These are phyloP conservation scores for Galeopsis tetrahit DNA, from an alignment of 257 asterid genomes.

Conservation along the genomic window DNA sequence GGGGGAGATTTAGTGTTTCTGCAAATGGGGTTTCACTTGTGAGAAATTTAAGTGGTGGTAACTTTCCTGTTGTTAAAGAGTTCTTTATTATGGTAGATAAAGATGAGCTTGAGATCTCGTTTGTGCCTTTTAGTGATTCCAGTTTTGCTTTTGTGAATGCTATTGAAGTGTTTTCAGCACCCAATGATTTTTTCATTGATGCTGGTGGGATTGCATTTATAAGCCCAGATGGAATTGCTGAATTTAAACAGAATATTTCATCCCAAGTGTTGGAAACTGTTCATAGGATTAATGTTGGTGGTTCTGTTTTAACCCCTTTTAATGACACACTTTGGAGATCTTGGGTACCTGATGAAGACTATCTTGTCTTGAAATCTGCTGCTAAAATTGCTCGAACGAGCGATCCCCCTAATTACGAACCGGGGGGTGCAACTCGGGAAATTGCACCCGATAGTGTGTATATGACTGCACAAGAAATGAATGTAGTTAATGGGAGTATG, in stretches of 20 bases:
- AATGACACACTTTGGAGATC: constrained; percentile 85
- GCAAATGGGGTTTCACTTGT: constrained; percentile 62
- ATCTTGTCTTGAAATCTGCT: constrained; percentile 68
- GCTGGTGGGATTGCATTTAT: constrained; percentile 52
- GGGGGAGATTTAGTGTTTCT: constrained; percentile 51
- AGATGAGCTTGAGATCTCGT: constrained; percentile 57
- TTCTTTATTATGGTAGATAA: constrained; percentile 58
- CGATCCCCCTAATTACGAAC: constrained; percentile 60
- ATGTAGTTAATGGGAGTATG: constrained; percentile 47
- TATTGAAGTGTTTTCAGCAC: constrained; percentile 75
- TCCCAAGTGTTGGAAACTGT: constrained; percentile 64
- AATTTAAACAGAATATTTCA: constrained; percentile 66
- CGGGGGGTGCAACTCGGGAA: constrained; percentile 71
- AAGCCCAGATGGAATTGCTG: constrained; percentile 52
- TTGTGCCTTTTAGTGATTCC: constrained; percentile 48
- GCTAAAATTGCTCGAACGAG: constrained; percentile 57
- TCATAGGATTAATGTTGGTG: constrained; percentile 87
- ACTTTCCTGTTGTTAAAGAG: constrained; percentile 51
- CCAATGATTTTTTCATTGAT: constrained; percentile 67
- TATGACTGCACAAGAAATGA: constrained; percentile 83
- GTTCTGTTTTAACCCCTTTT: constrained; percentile 70
- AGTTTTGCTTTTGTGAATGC: constrained; percentile 68
- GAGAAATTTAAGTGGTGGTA: constrained; percentile 37
- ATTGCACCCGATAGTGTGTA: constrained; percentile 75
- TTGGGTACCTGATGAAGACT: constrained; percentile 78